Base-by-base conservation (phyloP, 1,139 yeast genomes). In the Candida buenavistaensis region DNA sequence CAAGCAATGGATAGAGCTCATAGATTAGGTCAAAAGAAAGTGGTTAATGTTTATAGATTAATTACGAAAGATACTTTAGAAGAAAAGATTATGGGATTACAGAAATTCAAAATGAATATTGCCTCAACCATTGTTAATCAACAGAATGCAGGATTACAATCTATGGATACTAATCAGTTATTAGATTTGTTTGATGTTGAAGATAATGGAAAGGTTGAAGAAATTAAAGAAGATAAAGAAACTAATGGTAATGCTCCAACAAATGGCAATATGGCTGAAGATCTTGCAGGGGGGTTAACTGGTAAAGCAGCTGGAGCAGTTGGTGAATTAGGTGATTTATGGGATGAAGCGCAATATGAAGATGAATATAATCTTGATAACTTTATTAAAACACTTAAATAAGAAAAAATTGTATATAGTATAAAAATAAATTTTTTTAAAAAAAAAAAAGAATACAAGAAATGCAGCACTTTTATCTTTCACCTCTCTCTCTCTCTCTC, bases 1-100 rank as follows among this genome's bases (percentile, higher is more conserved):
- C 99, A 94, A 59, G 99, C 99, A 0, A 94, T 94, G 99, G 99
- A 94, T 57, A 75, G 99, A 54, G 98, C 98, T 0, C 99, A 94
- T 61, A 76, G 99, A 59, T 79, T 94, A 47, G 99, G 99, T 4
- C 99, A 94, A 62, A 89, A 89, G 67, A 92, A 90, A 57, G 97
- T 92, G 24, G 99, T 94, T 30, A 88, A 89, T 58, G 98, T 94
- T 12, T 90, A 90, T 55, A 73, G 97, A 50, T 72, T 94, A 48
- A 87, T 94, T 49, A 94, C 99, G 6, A 82, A 89, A 54, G 82
- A 87, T 50, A 92, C 98, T 0, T 69, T 94, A 45, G 99, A 94
- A 58, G 98, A 92, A 55, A 90, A 94, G 63, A 94, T 94, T 44
- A 94, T 94, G 99, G 97, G 98, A 26, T 71, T 94, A 48, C 99